Conservation (phyloP, 139 green algal genomes). For the Tetradesmus obliquus region DNA sequence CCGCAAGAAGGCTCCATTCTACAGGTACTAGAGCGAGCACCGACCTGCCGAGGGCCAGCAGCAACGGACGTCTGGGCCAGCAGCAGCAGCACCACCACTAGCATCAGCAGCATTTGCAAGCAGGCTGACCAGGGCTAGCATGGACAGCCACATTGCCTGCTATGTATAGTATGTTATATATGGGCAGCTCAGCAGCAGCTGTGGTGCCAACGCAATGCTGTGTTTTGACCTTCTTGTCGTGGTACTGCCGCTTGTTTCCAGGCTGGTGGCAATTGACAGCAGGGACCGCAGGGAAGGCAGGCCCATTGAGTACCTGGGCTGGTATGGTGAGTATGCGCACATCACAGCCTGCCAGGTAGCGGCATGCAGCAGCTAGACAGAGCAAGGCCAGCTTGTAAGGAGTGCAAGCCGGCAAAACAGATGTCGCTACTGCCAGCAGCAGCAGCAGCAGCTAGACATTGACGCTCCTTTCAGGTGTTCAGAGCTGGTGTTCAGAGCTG, state of each 20-base stretch:
- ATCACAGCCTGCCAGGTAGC: not conserved
- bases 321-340: conserved; percentile 41
- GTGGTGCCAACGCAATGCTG: not conserved
- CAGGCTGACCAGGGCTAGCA: not conserved
- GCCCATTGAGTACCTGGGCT: conserved; percentile 92
- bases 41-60: not conserved
- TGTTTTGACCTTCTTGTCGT: not conserved
- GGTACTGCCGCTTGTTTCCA: not conserved
- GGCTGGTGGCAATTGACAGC: conserved; percentile 93
- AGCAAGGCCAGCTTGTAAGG: not conserved
- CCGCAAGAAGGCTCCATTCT: conserved; percentile 88
- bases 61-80: not conserved
- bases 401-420: too few relatives aligned
- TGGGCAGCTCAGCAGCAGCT: not conserved
- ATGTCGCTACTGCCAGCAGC: not conserved
- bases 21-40: conserved; percentile 15
- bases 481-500: too few relatives aligned
- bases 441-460: not conserved
- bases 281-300: conserved; percentile 82
- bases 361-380: not conserved
- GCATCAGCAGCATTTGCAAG: not conserved
- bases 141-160: not conserved
- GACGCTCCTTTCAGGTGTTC: too few relatives aligned
- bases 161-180: not conserved
- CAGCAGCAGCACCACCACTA: not conserved